Evolutionary conservation across 176 grass and related monocot species (phyloP), one percentile per base, ranked within the genome.

Genomic region (Lolium rigidum): DNA sequence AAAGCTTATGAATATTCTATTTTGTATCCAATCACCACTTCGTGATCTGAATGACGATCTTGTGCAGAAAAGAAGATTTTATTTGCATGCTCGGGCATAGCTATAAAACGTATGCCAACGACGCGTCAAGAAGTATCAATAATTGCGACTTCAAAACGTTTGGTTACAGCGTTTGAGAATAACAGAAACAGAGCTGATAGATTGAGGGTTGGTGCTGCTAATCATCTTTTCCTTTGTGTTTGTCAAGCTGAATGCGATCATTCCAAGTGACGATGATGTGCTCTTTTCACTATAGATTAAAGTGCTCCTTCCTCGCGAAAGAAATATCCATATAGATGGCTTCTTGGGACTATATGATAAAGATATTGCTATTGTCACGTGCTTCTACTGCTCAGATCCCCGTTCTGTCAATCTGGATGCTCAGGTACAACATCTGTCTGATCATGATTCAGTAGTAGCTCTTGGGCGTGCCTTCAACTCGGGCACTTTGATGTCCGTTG

Each of bases 301-400:
- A 43, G 67, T 70, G 67, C 67, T 4, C 67, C 0, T 43, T 43
- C 67, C 37, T 46, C 7, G 44, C 38, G 10, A n/a, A 70, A 4
- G 17, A 70, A 70, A 41, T 43, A n/a, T 43, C 67, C 21, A 5
- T 25, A 62, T 0, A 62, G 67, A 71, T 44, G 68, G 38, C 16
- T 71, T 44, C 39, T 71, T 71, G 68, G 67, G 68, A 11, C 68
- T 71, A 5, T 46, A 71, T 70, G 67, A 70, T 71, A 46, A n/a
- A n/a, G 18, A 71, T 71, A 71, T 44, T 44, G 68, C 68, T 41
- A 46, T 71, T 46, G 38, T 70, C 38, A 70, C 67, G 9, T 70
- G 17, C 37, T n/a, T 70, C 37, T 20, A 41, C 67, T n/a, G 1
- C 67, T 18, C 38, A 43, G 9, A 43, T n/a, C 37, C 18, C n/a